phyloP scores from a whole-genome alignment of 177 flowering plant species.

The Vitis hybrid region DNA sequence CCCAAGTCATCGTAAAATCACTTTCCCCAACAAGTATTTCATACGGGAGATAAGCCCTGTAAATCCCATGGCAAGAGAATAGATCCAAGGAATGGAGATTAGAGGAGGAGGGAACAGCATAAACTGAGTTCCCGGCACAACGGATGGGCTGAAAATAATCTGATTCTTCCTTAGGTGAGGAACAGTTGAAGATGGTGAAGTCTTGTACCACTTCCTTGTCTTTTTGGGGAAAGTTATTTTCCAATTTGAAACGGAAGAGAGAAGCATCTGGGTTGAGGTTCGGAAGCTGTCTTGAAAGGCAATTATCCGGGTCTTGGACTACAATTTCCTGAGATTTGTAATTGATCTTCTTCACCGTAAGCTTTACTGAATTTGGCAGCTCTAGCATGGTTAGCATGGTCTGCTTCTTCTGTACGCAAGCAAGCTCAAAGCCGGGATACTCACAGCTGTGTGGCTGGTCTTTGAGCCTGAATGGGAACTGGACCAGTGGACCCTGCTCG shows the following conservation, averaged over 20 bases:
- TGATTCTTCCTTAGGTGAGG: background rate
- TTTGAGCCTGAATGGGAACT: constrained; percentile 14
- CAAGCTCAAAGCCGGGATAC: constrained; percentile 27
- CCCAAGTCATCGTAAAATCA: no score
- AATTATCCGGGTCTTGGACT: constrained; percentile 25
- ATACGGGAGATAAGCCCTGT: no score
- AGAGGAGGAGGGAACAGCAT: no score
- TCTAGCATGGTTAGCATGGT: constrained; percentile 25
- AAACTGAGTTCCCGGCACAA: no score
- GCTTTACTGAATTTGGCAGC: constrained; percentile 23
- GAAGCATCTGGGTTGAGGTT: background rate
- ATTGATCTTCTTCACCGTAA: constrained; percentile 26
- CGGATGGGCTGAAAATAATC: background rate
- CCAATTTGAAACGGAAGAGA: background rate
- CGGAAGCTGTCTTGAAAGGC: constrained; percentile 21
- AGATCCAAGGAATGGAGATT: no score
- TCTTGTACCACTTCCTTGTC: no score
- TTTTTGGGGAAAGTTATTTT: no score
- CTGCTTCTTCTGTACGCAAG: constrained; percentile 19
- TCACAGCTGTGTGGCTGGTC: constrained; percentile 10
- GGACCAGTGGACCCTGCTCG: background rate
- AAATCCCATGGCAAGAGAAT: no score
- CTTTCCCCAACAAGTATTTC: no score
- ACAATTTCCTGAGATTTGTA: constrained; percentile 22
- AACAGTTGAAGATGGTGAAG: no score